A percentile compares a stretch with the other conserved stretches of the same genome.
Evolutionary conservation across 352 stramenopile genomes (phyloP).

Genomic region (Blastocystis sp.): DNA sequence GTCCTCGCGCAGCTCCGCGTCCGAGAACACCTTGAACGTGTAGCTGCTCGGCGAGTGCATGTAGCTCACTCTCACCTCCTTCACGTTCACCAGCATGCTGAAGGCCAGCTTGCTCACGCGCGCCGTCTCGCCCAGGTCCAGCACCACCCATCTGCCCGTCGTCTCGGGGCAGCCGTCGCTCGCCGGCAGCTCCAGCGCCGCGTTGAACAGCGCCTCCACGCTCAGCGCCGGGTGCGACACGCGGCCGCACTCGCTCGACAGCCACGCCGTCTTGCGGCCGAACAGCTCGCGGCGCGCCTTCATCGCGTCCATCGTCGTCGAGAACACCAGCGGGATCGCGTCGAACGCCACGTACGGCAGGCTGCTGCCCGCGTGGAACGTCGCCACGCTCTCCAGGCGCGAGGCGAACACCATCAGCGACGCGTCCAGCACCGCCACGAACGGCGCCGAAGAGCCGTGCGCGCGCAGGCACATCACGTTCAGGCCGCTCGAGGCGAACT

Average conservation of each 20-base stretch:
- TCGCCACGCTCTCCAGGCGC: slow-evolving; percentile 5
- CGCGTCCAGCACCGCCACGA: neutral
- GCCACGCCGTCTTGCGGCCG: neutral
- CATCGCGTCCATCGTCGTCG: slow-evolving; percentile 4
- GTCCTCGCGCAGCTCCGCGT: neutral
- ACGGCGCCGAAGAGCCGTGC: neutral
- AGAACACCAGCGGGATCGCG: slow-evolving; percentile 54
- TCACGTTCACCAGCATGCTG: slow-evolving; percentile 59
- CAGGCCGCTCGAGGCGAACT: neutral
- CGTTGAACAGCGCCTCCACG: neutral
- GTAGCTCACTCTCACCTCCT: slow-evolving; percentile 32
- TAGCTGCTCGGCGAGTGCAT: neutral
- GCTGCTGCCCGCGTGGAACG: slow-evolving; percentile 15
- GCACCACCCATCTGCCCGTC: slow-evolving; percentile 14
- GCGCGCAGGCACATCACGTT: slow-evolving; percentile 36
- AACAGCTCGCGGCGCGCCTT: neutral
- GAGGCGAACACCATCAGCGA: neutral
- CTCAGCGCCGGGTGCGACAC: neutral
- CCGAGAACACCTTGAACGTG: slow-evolving; percentile 7
- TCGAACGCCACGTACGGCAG: slow-evolving; percentile 46
- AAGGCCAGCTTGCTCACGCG: slow-evolving; percentile 27
- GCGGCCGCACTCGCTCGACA: slow-evolving; percentile 25
- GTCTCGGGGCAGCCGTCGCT: slow-evolving; percentile 4
- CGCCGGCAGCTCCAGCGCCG: slow-evolving; percentile 11
- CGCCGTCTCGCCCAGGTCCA: slow-evolving; percentile 57